Conservation (phyloP, 192 early-diverging fungal species). For the Coemansia sp. region DNA sequence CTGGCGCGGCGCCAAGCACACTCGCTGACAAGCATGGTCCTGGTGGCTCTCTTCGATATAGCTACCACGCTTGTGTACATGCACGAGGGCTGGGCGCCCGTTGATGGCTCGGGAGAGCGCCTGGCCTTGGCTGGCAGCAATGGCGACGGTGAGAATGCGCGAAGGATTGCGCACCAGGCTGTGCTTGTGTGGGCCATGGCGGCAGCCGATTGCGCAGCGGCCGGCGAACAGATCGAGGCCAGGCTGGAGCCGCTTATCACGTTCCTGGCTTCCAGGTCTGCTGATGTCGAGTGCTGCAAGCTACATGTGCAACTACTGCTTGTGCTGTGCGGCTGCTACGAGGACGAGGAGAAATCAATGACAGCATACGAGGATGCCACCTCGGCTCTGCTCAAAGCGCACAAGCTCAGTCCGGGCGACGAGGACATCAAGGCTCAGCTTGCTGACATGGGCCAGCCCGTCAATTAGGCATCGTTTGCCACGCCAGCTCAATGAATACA, state of each 20-base stretch:
- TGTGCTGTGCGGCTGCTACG: conserved; percentile 36
- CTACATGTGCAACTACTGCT: conserved; percentile 33
- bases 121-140: too few relatives aligned
- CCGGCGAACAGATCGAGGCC: conserved; percentile 38
- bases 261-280: conserved; percentile 21
- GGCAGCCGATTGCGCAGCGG: conserved; percentile 38
- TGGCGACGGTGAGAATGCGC: background rate
- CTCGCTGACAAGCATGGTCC: conserved; percentile 14
- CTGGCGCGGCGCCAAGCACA: conserved; percentile 8
- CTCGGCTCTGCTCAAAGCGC: conserved; percentile 44
- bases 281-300: conserved; percentile 20
- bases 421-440: conserved; percentile 41
- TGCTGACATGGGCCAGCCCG: conserved; percentile 29
- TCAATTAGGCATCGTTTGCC: background rate
- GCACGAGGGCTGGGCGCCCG: conserved; percentile 11
- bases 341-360: conserved; percentile 54
- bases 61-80: conserved; percentile 8
- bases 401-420: conserved; percentile 44
- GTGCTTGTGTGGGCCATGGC: conserved; percentile 59
- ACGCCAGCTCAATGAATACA: too few relatives aligned
- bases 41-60: conserved; percentile 9
- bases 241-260: conserved; percentile 23
- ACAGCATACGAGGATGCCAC: conserved; percentile 51
- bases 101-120: background rate
- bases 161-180: conserved; percentile 19